phyloP scores from a whole-genome alignment of 2,329 filamentous ascomycete genomes.

The Alternaria dauci region DNA sequence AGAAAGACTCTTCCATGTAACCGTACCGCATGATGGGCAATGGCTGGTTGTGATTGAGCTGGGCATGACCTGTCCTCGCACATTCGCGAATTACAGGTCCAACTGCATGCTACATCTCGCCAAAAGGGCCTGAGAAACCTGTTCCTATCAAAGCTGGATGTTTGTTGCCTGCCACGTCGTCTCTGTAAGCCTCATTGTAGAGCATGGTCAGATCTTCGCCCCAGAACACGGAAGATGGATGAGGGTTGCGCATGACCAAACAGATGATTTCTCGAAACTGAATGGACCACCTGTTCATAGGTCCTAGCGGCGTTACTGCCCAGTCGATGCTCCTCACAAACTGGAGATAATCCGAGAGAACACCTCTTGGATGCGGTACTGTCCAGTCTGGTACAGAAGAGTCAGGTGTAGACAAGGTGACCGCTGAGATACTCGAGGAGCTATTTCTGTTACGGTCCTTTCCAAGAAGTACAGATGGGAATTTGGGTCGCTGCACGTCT shows the following conservation, averaged over 20 bases:
- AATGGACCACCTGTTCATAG: constrained; percentile 58
- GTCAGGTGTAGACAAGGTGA: constrained; percentile 35
- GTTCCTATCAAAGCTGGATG: constrained; percentile 46
- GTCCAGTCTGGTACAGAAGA: constrained; percentile 42
- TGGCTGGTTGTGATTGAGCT: constrained; percentile 40
- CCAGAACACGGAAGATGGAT: constrained; percentile 51
- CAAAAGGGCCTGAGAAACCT: constrained; percentile 46
- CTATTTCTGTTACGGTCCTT: constrained; percentile 31
- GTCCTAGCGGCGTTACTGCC: constrained; percentile 58
- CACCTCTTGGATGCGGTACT: constrained; percentile 25
- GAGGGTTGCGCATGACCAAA: constrained; percentile 43
- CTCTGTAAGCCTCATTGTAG: constrained; percentile 53
- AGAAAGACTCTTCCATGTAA: constrained; percentile 49
- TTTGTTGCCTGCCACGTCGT: constrained; percentile 40
- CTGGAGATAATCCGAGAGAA: constrained; percentile 41
- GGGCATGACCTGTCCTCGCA: constrained; percentile 39
- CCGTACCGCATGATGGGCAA: constrained; percentile 41
- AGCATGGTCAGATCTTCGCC: constrained; percentile 40
- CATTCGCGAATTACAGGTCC: constrained; percentile 42
- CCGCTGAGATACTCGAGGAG: constrained; percentile 23
- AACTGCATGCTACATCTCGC: constrained; percentile 52
- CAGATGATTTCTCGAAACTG: constrained; percentile 56
- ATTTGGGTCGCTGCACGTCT: constrained; percentile 18
- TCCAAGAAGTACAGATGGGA: constrained; percentile 15
- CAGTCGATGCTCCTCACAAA: constrained; percentile 58